A percentile compares a stretch with the other conserved stretches of the same genome.
Evolutionary conservation across 192 early-diverging fungal species (phyloP).

Genomic region (Coemansia erecta): DNA sequence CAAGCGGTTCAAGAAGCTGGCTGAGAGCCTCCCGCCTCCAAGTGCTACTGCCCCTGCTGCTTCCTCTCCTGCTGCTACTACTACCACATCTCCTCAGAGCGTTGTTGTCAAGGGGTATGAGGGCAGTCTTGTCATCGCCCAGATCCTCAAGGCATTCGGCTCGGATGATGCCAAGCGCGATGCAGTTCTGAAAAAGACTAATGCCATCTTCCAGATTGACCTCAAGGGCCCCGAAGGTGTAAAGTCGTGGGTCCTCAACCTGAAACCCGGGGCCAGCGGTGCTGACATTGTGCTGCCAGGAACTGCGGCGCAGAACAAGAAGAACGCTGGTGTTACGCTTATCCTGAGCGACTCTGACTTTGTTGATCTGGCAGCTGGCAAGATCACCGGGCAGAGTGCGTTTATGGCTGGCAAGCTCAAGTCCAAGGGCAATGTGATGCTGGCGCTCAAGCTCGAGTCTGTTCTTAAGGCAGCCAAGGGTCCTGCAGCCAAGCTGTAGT

Average conservation of each 20-base stretch:
- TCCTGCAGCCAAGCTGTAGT: constrained; percentile 64
- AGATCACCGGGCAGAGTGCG: constrained; percentile 85
- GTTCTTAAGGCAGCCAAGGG: constrained; percentile 61
- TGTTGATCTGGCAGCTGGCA: constrained; percentile 78
- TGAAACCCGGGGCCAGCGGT: constrained; percentile 72
- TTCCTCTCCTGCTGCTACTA: constrained; percentile 28
- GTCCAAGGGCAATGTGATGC: constrained; percentile 70
- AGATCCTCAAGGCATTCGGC: constrained; percentile 60
- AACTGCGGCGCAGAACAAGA: constrained; percentile 52
- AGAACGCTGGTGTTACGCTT: constrained; percentile 73
- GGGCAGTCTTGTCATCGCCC: constrained; percentile 70
- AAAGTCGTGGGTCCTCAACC: constrained; percentile 80
- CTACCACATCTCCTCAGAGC: constrained; percentile 22
- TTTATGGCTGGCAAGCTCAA: constrained; percentile 93
- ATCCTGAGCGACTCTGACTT: constrained; percentile 76
- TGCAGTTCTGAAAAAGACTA: constrained; percentile 68
- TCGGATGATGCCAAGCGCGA: constrained; percentile 63
- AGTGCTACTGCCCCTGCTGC: constrained; percentile 21
- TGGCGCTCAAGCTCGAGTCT: constrained; percentile 69
- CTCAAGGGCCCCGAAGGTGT: constrained; percentile 68
- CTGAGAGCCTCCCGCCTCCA: constrained; percentile 41
- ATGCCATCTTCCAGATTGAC: constrained; percentile 86
- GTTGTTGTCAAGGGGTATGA: constrained; percentile 71
- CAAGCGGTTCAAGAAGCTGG: constrained; percentile 54
- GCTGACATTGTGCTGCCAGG: constrained; percentile 61